Base-by-base conservation (phyloP, 192 early-diverging fungal genomes). In the Bifiguratus adelaidae region DNA sequence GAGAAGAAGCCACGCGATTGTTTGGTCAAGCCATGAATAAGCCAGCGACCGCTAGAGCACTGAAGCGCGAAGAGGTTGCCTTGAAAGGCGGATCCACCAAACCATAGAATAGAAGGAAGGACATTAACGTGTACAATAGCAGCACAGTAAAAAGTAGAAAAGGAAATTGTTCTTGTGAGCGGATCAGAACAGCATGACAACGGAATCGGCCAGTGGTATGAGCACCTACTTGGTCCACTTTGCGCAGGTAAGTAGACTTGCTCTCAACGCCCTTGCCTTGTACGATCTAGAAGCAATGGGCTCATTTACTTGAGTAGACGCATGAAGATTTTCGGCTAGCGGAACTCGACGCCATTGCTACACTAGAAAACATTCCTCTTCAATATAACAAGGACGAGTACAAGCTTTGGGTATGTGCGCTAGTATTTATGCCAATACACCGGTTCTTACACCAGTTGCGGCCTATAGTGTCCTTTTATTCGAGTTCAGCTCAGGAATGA, bases 341-440 rank as follows among this genome's bases (percentile, higher is more conserved):
- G 47, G 94, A 98, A 66, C 78, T 98, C 28, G 76, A 88, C 19
- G 76, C 92, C 4, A 65, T 98, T 36, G 82, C 92, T 0, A 63
- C 61, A 16, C 58, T 93, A 8, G 86, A 92, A 58, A 67, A 77
- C 41, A 81, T 95, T 2, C 49, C 55, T 4, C 51, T 92, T 30
- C 59, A 54, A 4, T 88, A 79, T 41, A 77, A 91, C 36, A 52
- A 54, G 21, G 54, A 48, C 12, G 68, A 57, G 7, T 86, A 90
- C 52, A 72, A 67, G 21, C 48, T 73, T 7, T 67, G 82, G 41
- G 84, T 86, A 67, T 37, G 60, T 48, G 13, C 22, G 18, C 0
- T 40, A 1, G 7, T 11, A 6, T 20, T 40, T 40, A 6, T 40
- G 7, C 5, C 11, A 34, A 34, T 13, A 34, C 11, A 15, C 11